Evolutionary conservation across 139 green algal genomes (phyloP).

Genomic region (Chlorella sp.): DNA sequence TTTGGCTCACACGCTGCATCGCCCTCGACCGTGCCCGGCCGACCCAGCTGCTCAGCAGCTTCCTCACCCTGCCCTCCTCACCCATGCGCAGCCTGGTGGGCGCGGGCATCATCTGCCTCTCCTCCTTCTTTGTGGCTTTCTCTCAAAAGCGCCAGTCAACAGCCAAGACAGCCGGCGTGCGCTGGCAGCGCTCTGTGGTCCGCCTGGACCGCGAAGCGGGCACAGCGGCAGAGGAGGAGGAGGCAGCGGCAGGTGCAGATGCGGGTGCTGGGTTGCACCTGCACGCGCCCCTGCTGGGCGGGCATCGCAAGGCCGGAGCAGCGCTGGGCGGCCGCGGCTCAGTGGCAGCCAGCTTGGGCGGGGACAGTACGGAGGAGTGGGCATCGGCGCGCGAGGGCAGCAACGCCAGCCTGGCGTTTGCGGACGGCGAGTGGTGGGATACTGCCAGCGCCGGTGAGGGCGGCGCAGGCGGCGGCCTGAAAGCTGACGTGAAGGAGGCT

Average conservation of each 20-base stretch:
- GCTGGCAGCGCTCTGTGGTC: neutral
- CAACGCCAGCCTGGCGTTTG: neutral
- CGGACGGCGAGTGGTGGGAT: too few species aligned
- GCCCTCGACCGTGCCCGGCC: too few species aligned
- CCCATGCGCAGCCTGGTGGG: slow-evolving; percentile 11
- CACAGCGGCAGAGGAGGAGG: neutral
- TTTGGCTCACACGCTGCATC: too few species aligned
- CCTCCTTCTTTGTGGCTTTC: slow-evolving; percentile 18
- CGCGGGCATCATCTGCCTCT: slow-evolving; percentile 25
- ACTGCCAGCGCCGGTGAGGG: neutral
- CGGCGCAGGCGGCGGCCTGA: neutral
- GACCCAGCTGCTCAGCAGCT: too few species aligned
- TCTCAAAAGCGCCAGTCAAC: neutral
- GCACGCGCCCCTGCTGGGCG: neutral
- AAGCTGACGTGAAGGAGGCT: neutral
- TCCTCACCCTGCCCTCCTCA: neutral
- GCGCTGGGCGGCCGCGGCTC: neutral
- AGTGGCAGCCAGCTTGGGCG: neutral
- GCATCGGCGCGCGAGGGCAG: neutral
- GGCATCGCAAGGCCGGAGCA: neutral
- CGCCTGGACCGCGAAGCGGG: neutral
- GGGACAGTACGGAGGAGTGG: neutral
- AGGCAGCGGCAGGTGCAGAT: neutral
- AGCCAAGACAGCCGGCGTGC: neutral
- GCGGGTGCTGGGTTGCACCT: neutral